Base-by-base conservation (phyloP, 257 asterid genomes). In the Buddleja alternifolia region DNA sequence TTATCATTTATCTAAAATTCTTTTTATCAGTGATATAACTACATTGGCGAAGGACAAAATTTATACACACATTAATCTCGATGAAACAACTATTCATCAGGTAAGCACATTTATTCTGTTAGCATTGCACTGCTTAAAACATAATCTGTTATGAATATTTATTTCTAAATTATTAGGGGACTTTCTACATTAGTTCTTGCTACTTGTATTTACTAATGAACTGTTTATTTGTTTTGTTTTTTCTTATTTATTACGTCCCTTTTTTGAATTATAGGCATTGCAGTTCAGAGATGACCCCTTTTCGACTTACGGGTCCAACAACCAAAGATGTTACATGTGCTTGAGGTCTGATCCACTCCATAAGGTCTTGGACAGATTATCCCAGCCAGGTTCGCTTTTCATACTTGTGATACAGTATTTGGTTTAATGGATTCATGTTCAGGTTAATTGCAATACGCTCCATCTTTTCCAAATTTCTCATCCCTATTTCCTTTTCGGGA, bases 261-360 rank as follows among this genome's bases (percentile, higher is more conserved):
- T 51, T 52, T 17, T 15, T 44, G 41, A 64, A 58, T 39, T 42
- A n/a, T 60, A 93, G 99, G 99, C 96, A 37, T 76, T 93, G 85
- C 99, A 87, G 84, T 90, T 80, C 73, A 80, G 96, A 67, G 97
- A 88, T 36, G 97, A 90, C 68, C 96, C 96, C 16, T 78, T 82
- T 75, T 80, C 92, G 2, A 60, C 83, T 0, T 65, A 59, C 47
- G 94, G 88, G 29, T 63, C 77, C 63, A 82, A 76, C 83, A 83
- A 56, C 59, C 94, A 90, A 74, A 84, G 96, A 79, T 93, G 96
- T 81, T 85, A 86, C 61, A 93, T 90, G 97, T 93, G 97, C 73
- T 84, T 93, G 82, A 89, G 86, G 10, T 82, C 95, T 10, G 99
- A 93, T 80, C 92, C 96, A 10, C 82, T 93, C 42, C 85, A 77